Percentiles rank a stretch among this genome's conserved stretches.
phyloP scores from a whole-genome alignment of 164 flowering plant genomes.

The Kalanchoe fedtschenkoi region DNA sequence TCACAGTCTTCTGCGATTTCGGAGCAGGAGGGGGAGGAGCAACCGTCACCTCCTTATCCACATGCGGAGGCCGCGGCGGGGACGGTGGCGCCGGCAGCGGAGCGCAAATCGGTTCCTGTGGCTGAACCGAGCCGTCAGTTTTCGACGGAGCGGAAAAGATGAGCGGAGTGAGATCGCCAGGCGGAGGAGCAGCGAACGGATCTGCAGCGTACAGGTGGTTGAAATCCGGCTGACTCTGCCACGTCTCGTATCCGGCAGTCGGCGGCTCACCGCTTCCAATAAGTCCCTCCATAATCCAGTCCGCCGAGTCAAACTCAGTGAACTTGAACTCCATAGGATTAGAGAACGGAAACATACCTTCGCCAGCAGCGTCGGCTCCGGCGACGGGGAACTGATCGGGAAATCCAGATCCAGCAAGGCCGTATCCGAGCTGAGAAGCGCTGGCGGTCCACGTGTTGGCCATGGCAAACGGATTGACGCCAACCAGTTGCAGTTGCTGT shows the following conservation, averaged over 20 bases:
- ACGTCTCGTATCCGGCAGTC: constrained; percentile 42
- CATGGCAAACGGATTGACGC: constrained; percentile 18
- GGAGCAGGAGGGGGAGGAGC: constrained; percentile 12
- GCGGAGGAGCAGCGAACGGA: constrained; percentile 44
- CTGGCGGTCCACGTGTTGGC: constrained; percentile 31
- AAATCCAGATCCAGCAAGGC: constrained; percentile 26
- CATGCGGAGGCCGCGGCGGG: constrained; percentile 13
- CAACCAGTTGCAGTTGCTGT: constrained; percentile 45
- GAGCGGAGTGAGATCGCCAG: constrained; percentile 49
- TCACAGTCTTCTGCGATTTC: constrained; percentile 6
- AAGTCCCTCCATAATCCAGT: constrained; percentile 81
- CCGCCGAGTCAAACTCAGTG: constrained; percentile 69
- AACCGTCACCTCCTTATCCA: constrained; percentile 1
- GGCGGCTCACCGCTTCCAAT: constrained; percentile 61
- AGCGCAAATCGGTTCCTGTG: constrained; percentile 18
- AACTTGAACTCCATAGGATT: constrained; percentile 26
- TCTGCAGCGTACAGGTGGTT: constrained; percentile 35
- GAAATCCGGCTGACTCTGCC: constrained; percentile 31
- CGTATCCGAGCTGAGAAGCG: constrained; percentile 10
- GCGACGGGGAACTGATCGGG: constrained; percentile 41
- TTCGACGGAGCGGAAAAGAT: constrained; percentile 30
- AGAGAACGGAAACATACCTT: constrained; percentile 38
- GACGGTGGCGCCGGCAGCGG: constrained; percentile 11
- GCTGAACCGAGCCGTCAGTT: constrained; percentile 6
- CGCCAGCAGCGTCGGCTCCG: constrained; percentile 23